phyloP scores from a whole-genome alignment of 345 rosid genomes.

The Cardamine resedifolia region DNA sequence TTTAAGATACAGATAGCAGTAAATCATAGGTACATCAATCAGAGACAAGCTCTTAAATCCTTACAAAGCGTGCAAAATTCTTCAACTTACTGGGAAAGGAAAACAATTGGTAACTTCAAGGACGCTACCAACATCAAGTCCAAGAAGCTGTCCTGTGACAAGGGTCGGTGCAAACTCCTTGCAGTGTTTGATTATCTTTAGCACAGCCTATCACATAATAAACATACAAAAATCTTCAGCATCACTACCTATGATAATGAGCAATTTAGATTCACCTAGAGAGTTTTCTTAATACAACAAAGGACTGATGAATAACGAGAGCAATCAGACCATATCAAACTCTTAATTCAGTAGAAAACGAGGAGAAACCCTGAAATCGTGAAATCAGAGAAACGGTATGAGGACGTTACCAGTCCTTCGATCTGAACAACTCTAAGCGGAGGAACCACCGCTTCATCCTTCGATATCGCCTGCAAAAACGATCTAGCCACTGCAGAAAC shows the following conservation, averaged over 20 bases:
- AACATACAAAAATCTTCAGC: background rate
- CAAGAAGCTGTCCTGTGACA: constrained; percentile 98
- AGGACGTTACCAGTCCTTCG: constrained; percentile 75
- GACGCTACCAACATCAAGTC: constrained; percentile 95
- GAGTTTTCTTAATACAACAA: background rate
- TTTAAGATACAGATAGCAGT: background rate
- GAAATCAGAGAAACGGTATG: background rate
- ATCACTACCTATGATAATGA: background rate
- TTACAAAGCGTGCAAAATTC: background rate
- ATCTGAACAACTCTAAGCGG: constrained; percentile 98
- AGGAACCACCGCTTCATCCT: constrained; percentile 79
- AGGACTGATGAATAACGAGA: background rate
- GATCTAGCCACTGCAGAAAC: constrained; percentile 56
- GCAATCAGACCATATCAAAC: background rate
- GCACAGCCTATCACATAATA: constrained; percentile 57
- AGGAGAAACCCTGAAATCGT: background rate
- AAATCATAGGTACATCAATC: background rate
- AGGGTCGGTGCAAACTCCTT: constrained; percentile 93
- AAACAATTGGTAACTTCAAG: constrained; percentile 99
- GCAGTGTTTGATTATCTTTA: constrained; percentile 97
- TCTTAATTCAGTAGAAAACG: background rate
- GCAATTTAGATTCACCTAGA: background rate
- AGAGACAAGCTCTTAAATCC: background rate
- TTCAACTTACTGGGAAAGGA: constrained; percentile 81
- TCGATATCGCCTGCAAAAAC: constrained; percentile 76